These are phyloP conservation scores for Akanthomyces uredinophilus DNA, from an alignment of 2,329 filamentous ascomycete genomes.

Conservation along the genomic window DNA sequence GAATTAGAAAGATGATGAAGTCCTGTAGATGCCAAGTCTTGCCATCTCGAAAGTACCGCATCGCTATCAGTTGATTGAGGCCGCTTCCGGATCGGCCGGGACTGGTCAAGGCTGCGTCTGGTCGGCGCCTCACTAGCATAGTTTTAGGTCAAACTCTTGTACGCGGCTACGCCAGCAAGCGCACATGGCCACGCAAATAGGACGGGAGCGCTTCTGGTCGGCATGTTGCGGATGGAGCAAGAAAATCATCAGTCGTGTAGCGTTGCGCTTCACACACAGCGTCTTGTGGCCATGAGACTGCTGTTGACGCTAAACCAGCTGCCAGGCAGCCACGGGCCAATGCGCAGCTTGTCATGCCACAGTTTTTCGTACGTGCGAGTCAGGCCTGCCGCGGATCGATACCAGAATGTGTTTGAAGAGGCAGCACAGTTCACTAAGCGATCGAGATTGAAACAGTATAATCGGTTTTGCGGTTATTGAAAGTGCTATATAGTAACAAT, in stretches of 20 bases:
- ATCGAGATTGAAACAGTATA: neutral
- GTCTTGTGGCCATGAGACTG: too few species aligned
- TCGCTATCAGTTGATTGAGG: neutral
- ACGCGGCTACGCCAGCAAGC: neutral
- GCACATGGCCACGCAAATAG: neutral
- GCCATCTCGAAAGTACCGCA: neutral
- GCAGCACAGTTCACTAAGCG: too few species aligned
- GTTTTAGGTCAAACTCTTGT: neutral
- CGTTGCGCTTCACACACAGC: too few species aligned
- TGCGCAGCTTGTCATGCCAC: neutral
- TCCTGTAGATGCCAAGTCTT: neutral
- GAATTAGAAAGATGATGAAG: neutral
- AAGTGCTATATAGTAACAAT: neutral
- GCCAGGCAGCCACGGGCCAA: neutral
- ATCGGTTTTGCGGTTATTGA: neutral
- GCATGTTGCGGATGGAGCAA: too few species aligned
- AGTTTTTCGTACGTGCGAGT: neutral
- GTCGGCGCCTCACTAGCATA: neutral
- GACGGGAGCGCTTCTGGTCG: too few species aligned
- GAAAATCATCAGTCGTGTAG: too few species aligned
- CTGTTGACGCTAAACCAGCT: neutral
- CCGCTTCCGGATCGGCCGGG: slow-evolving; percentile 5
- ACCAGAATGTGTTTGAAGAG: too few species aligned
- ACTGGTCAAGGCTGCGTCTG: neutral
- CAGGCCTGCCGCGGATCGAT: neutral